A percentile compares a stretch with the other conserved stretches of the same genome.
These are phyloP conservation scores for Hortiboletus campestris DNA, from an alignment of 768 basidiomycete genomes.

Conservation along the genomic window DNA sequence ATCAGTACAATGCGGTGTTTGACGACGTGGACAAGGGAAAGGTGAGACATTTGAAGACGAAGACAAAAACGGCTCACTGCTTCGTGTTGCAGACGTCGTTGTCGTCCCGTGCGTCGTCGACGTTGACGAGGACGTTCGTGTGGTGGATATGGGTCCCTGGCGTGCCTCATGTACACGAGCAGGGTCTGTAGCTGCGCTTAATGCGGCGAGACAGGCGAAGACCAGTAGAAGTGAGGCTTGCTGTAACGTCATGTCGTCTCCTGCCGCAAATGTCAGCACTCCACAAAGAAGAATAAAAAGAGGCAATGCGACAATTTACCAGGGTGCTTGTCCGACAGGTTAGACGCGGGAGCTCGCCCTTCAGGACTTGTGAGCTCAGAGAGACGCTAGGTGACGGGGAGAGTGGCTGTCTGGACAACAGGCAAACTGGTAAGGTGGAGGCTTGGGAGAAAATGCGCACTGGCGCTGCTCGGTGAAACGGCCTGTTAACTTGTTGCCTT, in stretches of 20 bases:
- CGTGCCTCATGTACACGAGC: constrained; percentile 20
- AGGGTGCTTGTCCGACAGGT: background rate
- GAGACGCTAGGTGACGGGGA: background rate
- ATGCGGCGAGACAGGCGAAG: constrained; percentile 12
- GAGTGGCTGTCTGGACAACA: background rate
- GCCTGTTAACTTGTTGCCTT: background rate
- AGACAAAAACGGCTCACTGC: constrained; percentile 13
- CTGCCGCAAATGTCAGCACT: constrained; percentile 2
- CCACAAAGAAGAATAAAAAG: background rate
- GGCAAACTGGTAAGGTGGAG: background rate
- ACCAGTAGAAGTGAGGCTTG: background rate
- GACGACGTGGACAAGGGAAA: background rate
- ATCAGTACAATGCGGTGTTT: background rate
- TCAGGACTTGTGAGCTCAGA: background rate
- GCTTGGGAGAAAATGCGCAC: background rate
- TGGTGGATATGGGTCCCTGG: constrained; percentile 15
- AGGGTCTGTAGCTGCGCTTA: constrained; percentile 14
- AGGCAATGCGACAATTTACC: background rate
- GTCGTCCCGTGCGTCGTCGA: background rate
- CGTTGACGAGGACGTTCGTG: background rate
- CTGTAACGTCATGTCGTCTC: constrained; percentile 12
- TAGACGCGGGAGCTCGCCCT: background rate
- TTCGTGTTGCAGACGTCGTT: constrained; percentile 15
- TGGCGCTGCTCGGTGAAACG: background rate
- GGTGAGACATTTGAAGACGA: constrained; percentile 7